phyloP scores from a whole-genome alignment of 257 asterid species.

The Solanum pinnatisectum region DNA sequence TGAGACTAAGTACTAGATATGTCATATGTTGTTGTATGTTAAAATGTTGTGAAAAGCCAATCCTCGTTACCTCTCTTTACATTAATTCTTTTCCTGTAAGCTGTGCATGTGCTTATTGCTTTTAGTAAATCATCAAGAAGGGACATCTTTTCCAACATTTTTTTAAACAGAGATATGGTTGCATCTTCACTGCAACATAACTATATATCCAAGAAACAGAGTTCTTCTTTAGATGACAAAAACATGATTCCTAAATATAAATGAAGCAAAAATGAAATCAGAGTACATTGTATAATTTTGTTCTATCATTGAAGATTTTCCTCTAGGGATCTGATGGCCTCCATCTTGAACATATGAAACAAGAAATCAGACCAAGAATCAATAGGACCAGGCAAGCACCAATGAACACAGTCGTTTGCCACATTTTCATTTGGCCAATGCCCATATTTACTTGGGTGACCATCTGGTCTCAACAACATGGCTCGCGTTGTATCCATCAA shows the following conservation, averaged over 20 bases:
- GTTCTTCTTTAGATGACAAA: neutral
- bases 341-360: constrained; percentile 34
- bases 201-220: neutral
- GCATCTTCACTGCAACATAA: neutral
- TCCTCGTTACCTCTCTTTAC: neutral
- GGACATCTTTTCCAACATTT: neutral
- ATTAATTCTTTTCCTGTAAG: neutral
- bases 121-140: neutral
- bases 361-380: constrained; percentile 42
- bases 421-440: constrained; percentile 16
- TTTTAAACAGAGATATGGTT: neutral
- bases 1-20: neutral
- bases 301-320: constrained; percentile 2
- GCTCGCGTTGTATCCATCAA: constrained; percentile 25
- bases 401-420: constrained; percentile 31
- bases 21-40: neutral
- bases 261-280: neutral
- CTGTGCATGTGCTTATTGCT: neutral
- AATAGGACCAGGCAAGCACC: constrained; percentile 45
- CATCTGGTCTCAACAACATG: constrained; percentile 37
- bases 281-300: neutral
- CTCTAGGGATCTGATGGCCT: constrained; percentile 11
- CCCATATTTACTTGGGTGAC: constrained; percentile 34
- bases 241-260: neutral
- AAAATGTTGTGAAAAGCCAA: neutral